A percentile compares a stretch with the other conserved stretches of the same genome.
These are phyloP conservation scores for Colletotrichum chlorophyti DNA, from an alignment of 2,329 filamentous ascomycete genomes.

Conservation along the genomic window DNA sequence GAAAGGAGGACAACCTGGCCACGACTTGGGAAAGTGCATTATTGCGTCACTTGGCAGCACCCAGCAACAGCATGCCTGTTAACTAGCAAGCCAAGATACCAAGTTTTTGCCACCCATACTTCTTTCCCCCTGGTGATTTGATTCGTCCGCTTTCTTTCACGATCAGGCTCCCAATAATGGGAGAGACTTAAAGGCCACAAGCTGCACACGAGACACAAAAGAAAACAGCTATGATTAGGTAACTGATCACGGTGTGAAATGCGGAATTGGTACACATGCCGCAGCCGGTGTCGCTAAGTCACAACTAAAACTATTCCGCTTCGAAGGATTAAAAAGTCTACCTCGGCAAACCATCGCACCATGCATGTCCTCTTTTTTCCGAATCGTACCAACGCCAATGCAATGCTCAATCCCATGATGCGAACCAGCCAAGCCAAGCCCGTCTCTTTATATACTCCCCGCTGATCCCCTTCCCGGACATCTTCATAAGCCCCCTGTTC, in stretches of 20 bases:
- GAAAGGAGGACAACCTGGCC: constrained; percentile 8
- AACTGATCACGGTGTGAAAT: neutral
- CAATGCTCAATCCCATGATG: constrained; percentile 27
- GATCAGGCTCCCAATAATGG: too few species aligned
- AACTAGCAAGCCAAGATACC: constrained; percentile 25
- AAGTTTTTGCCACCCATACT: constrained; percentile 10
- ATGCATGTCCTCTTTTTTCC: constrained; percentile 7
- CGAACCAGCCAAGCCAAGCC: neutral
- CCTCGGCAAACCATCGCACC: constrained; percentile 10
- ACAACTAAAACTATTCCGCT: neutral
- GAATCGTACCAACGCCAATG: constrained; percentile 27
- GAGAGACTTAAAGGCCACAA: too few species aligned
- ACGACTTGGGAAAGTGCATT: constrained; percentile 16
- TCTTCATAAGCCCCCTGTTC: neutral
- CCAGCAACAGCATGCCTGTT: constrained; percentile 3
- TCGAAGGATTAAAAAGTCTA: constrained; percentile 8
- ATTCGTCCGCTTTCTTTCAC: too few species aligned
- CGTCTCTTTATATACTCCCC: neutral
- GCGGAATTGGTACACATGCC: constrained; percentile 5
- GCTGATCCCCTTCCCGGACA: too few species aligned
- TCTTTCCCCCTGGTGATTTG: neutral
- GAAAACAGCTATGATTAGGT: too few species aligned
- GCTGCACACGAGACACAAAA: too few species aligned
- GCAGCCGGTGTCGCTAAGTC: neutral
- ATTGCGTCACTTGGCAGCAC: constrained; percentile 6